Evolutionary conservation across 1,284 basidiomycete species (phyloP).

Genomic region (Salmacisia buchloeana): DNA sequence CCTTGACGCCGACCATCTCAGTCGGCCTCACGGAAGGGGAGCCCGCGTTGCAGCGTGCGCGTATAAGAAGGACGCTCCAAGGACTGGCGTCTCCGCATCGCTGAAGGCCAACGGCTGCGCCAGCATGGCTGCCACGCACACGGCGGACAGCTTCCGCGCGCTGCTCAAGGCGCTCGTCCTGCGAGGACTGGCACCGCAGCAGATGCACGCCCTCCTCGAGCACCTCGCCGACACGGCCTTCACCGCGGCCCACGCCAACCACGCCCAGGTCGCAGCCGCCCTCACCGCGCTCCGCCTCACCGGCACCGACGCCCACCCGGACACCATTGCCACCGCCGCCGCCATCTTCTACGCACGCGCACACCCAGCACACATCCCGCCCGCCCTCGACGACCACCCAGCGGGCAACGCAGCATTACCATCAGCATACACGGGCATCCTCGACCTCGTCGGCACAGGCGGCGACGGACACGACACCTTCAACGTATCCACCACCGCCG

Average conservation of each 20-base stretch:
- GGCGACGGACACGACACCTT: conserved; percentile 96
- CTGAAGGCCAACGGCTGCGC: background rate
- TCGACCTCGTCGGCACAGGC: conserved; percentile 65
- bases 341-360: conserved; percentile 30
- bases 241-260: conserved; percentile 36
- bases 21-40: too few species aligned
- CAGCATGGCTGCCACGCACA: conserved; percentile 18
- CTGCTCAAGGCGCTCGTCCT: conserved; percentile 36
- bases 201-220: conserved; percentile 34
- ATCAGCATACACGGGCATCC: conserved; percentile 27
- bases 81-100: too few species aligned
- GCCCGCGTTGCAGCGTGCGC: too few species aligned
- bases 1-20: background rate
- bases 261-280: conserved; percentile 43
- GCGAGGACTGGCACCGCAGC: conserved; percentile 20
- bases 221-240: conserved; percentile 46
- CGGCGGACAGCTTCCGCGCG: conserved; percentile 36
- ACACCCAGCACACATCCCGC: background rate
- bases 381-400: conserved; percentile 22
- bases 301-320: conserved; percentile 32
- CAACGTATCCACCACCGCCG: conserved; percentile 94
- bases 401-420: background rate
- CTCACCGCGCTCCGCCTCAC: conserved; percentile 43
- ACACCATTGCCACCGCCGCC: conserved; percentile 35
- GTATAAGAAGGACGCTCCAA: too few species aligned